Evolutionary conservation across 768 basidiomycete genomes (phyloP).

Genomic region (Suillus tomentosus): DNA sequence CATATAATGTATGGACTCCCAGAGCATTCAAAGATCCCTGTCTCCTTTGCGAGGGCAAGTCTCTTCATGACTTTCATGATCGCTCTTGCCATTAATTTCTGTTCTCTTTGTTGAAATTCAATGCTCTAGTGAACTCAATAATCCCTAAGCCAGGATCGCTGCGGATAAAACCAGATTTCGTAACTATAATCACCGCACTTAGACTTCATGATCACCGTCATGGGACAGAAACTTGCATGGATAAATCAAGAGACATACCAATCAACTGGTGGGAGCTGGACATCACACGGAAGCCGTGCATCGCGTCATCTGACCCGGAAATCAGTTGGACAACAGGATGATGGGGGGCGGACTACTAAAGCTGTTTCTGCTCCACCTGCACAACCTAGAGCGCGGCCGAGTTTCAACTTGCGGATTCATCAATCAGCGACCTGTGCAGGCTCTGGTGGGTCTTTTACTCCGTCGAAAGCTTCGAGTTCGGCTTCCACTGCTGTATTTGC

Average conservation of each 20-base stretch:
- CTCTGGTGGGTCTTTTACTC: no score
- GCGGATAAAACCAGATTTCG: background rate
- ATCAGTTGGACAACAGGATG: conserved; percentile 6
- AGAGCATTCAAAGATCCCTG: background rate
- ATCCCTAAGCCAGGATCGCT: background rate
- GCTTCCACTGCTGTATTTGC: no score
- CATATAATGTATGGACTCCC: background rate
- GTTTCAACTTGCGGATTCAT: no score
- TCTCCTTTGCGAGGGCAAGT: background rate
- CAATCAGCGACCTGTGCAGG: no score
- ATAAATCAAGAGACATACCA: background rate
- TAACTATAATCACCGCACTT: background rate
- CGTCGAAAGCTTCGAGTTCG: no score
- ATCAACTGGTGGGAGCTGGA: background rate
- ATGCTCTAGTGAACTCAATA: background rate
- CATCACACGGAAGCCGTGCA: background rate
- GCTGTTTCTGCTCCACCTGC: no score
- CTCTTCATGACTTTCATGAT: background rate
- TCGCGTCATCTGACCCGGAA: background rate
- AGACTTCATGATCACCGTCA: background rate
- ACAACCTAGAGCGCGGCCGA: no score
- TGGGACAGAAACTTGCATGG: background rate
- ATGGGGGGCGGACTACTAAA: no score
- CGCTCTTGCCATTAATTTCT: background rate
- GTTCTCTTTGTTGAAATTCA: background rate